Conservation (phyloP, 225 moss, liverwort and hornwort genomes). For the Bryoerythrophyllum caledonicum region DNA sequence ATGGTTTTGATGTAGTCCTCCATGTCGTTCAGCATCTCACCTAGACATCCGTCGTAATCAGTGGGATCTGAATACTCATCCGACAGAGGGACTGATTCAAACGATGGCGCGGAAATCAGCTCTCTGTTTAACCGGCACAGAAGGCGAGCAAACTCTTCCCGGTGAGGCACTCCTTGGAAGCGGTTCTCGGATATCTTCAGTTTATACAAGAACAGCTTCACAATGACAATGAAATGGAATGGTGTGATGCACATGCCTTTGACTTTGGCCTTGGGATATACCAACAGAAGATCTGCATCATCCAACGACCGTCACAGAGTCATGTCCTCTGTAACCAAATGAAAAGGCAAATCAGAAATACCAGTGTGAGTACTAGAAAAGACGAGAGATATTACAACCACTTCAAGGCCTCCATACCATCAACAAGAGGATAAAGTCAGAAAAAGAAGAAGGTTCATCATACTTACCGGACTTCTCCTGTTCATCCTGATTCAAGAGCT, state of each 20-base stretch:
- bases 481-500: conserved; percentile 7
- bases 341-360: too few species aligned
- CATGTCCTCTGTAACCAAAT: too few species aligned
- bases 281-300: not conserved
- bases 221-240: not conserved
- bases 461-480: conserved; percentile 15
- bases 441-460: not conserved
- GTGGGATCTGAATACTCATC: not conserved
- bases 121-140: conserved; percentile 9
- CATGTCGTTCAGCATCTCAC: conserved; percentile 2
- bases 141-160: conserved; percentile 3
- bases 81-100: not conserved
- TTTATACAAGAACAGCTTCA: not conserved
- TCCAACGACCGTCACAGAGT: not conserved
- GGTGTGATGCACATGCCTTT: not conserved
- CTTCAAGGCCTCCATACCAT: too few species aligned
- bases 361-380: not conserved
- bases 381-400: not conserved
- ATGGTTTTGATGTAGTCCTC: not conserved
- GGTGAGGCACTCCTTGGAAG: not conserved
- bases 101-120: not conserved
- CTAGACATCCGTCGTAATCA: not conserved
- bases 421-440: not conserved
- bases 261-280: conserved; percentile 8
- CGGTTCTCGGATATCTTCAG: not conserved